Base-by-base conservation (phyloP, 371 early-diverging fungal species). In the Phascolomyces articulosus region DNA sequence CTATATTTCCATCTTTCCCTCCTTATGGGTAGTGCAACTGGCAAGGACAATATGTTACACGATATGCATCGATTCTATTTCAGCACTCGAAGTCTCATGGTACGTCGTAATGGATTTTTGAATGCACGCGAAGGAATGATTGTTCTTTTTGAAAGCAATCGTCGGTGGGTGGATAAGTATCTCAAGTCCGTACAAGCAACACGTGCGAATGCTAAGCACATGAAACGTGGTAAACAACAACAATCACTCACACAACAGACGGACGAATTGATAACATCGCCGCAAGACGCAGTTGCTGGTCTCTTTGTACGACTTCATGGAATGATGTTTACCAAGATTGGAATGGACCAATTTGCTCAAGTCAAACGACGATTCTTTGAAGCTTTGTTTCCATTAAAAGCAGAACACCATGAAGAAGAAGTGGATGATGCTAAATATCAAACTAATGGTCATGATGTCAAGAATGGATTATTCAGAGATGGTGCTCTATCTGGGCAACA, bases 281-380 rank as follows among this genome's bases (percentile, higher is more conserved):
- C 60, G 26, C 58, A 63, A 13, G 70, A 69, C 27, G 65, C 70
- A 26, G 67, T 79, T 40, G 74, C 80, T 27, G 80, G 70, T 0
- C 60, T 86, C 15, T 85, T 84, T 64, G 63, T 87, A 21, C 76
- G 85, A 11, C 74, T 89, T 8, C 87, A 89, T 54, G 87, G 87
- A 7, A 85, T 89, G 87, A 68, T 89, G 27, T 87, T 89, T 65
- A 87, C 87, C 26, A 89, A 86, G 62, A 84, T 89, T 55, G 86
- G 86, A 8, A 69, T 89, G n/a, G 89, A 89, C 48, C 71, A 77
- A 21, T 87, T 87, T 63, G 70, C 75, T 1, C 65, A 71, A 26
- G 62, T 73, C 3, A 73, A 73, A 40, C 66, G 78, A n/a, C 60
- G 68, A 15, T 77, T 75, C 38, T 79, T 79, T 54, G 68, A 72